phyloP scores from a whole-genome alignment of 169 alveolate species.

The Plasmodium chabaudi region DNA sequence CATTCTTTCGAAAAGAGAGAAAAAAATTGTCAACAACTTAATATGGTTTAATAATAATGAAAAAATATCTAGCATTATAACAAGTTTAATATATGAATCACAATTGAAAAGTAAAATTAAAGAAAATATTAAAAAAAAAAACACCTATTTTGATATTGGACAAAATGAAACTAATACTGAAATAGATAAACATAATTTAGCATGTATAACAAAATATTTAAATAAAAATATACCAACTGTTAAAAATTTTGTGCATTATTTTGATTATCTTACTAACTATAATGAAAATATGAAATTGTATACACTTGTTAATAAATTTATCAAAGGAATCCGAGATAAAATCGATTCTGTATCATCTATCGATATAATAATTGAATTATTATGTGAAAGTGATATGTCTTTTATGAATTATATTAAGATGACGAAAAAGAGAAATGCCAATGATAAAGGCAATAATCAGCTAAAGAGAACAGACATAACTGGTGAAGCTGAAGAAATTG shows the following conservation, averaged over 20 bases:
- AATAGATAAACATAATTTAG: slow-evolving; percentile 53
- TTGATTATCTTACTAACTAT: slow-evolving; percentile 69
- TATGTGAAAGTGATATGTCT: slow-evolving; percentile 42
- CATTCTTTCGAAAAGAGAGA: slow-evolving; percentile 60
- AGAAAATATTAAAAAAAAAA: slow-evolving; percentile 20
- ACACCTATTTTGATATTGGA: slow-evolving; percentile 60
- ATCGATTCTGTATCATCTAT: slow-evolving; percentile 39
- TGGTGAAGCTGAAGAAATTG: not conserved
- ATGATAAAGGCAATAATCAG: not conserved
- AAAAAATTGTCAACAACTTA: slow-evolving; percentile 58
- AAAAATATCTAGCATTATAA: slow-evolving; percentile 56
- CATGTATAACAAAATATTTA: slow-evolving; percentile 58
- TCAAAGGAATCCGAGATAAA: slow-evolving; percentile 59
- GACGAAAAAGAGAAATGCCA: not conserved
- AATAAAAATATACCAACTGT: slow-evolving; percentile 70
- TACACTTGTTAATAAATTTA: slow-evolving; percentile 67
- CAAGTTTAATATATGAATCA: slow-evolving; percentile 60
- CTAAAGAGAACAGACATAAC: not conserved
- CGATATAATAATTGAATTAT: slow-evolving; percentile 43
- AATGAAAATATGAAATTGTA: slow-evolving; percentile 69
- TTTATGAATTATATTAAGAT: not conserved
- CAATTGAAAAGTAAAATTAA: slow-evolving; percentile 64
- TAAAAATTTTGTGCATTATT: slow-evolving; percentile 75
- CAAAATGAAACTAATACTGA: slow-evolving; percentile 54
- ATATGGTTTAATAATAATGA: slow-evolving; percentile 75